phyloP scores from a whole-genome alignment of 257 asterid species.

The Phtheirospermum japonicum region DNA sequence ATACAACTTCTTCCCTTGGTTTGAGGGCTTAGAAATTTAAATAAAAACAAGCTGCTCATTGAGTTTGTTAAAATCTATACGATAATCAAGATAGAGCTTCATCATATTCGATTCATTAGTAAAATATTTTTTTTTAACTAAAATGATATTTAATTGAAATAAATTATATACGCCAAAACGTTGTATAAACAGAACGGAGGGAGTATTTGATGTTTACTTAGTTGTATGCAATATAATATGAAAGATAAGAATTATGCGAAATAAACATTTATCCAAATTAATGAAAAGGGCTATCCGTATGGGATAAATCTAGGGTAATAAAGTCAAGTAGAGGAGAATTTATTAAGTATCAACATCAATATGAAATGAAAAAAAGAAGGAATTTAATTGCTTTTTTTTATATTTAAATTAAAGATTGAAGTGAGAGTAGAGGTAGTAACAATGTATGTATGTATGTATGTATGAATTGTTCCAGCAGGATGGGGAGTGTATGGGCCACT shows the following conservation, averaged over 20 bases:
- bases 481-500: slow-evolving; percentile 68
- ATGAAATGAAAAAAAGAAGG: slow-evolving; percentile 12
- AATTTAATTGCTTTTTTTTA: not conserved
- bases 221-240: too few relatives aligned
- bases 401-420: not conserved
- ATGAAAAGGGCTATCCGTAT: not conserved
- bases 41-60: too few relatives aligned
- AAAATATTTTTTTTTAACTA: too few relatives aligned
- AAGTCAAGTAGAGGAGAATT: slow-evolving; percentile 22
- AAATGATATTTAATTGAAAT: too few relatives aligned
- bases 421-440: slow-evolving; percentile 4
- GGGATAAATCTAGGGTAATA: slow-evolving; percentile 20
- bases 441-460: not conserved
- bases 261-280: not conserved
- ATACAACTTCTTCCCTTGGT: too few relatives aligned
- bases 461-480: slow-evolving; percentile 32
- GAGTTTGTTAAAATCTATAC: too few relatives aligned
- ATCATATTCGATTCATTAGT: too few relatives aligned
- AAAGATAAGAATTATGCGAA: not conserved
- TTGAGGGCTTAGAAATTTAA: too few relatives aligned
- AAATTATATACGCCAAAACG: too few relatives aligned
- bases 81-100: too few relatives aligned
- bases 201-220: too few relatives aligned
- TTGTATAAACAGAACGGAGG: too few relatives aligned
- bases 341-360: slow-evolving; percentile 3